Evolutionary conservation across 768 basidiomycete species (phyloP).

Genomic region (Mycena vitilis): DNA sequence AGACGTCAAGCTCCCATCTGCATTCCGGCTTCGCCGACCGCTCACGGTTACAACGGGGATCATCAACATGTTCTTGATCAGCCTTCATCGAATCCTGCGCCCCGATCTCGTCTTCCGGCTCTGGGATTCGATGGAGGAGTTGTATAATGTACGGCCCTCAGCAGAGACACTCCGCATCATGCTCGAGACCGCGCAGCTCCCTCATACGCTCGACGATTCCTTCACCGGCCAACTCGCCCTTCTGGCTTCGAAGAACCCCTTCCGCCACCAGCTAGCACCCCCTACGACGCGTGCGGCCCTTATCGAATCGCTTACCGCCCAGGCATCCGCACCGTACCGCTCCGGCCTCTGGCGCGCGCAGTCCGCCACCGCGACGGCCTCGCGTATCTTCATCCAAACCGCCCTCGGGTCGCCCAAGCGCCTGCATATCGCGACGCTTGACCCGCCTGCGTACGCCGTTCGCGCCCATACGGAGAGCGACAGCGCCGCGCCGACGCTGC

Average conservation of each 20-base stretch:
- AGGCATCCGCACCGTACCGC: constrained; percentile 29
- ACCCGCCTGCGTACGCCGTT: constrained; percentile 52
- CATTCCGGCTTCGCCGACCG: constrained; percentile 25
- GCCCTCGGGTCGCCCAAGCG: constrained; percentile 24
- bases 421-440: constrained; percentile 43
- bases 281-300: constrained; percentile 40
- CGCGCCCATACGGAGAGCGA: constrained; percentile 41
- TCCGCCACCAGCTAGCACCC: constrained; percentile 38
- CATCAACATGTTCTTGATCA: constrained; percentile 59
- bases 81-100: constrained; percentile 62
- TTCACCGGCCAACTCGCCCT: constrained; percentile 63
- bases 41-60: constrained; percentile 41
- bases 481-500: constrained; percentile 15
- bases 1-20: background rate
- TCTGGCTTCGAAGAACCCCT: constrained; percentile 51
- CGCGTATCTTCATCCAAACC: constrained; percentile 25
- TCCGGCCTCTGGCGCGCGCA: constrained; percentile 39
- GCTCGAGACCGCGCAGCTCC: constrained; percentile 68
- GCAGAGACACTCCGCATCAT: constrained; percentile 67
- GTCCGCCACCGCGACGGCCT: constrained; percentile 35
- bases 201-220: constrained; percentile 62
- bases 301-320: constrained; percentile 41
- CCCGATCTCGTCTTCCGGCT: constrained; percentile 73
- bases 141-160: constrained; percentile 72
- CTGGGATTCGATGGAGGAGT: constrained; percentile 71